phyloP scores from a whole-genome alignment of 148 eudicot genomes.

The Mesembryanthemum crystallinum region DNA sequence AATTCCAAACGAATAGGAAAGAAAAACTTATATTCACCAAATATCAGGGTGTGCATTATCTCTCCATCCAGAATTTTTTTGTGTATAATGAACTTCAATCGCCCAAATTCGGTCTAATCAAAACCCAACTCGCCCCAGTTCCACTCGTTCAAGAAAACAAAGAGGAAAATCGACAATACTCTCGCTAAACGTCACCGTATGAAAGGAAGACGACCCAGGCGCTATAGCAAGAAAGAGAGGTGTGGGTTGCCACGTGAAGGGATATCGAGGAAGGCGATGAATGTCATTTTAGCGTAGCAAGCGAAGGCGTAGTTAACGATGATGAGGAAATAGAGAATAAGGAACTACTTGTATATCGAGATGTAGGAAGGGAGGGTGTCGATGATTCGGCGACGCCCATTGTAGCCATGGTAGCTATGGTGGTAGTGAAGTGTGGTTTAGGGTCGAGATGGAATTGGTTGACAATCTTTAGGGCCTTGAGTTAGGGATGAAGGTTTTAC shows the following conservation, averaged over 20 bases:
- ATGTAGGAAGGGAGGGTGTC: conserved; percentile 85
- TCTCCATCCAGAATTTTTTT: no score
- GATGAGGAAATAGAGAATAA: conserved; percentile 67
- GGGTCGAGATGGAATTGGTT: no score
- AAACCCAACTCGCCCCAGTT: conserved; percentile 54
- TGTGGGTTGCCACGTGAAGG: conserved; percentile 30
- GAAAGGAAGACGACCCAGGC: no score
- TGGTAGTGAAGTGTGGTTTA: conserved; percentile 18
- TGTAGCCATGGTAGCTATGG: conserved; percentile 15
- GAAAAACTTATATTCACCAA: no score
- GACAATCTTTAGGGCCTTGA: no score
- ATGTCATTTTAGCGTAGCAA: no score
- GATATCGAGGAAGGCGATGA: conserved; percentile 68
- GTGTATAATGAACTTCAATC: no score
- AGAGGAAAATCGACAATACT: conserved; percentile 44
- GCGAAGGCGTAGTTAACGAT: conserved; percentile 50
- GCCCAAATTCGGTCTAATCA: conserved; percentile 78
- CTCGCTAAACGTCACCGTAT: conserved; percentile 61
- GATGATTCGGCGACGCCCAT: conserved; percentile 58
- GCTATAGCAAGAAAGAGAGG: conserved; percentile 36
- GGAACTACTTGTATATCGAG: conserved; percentile 84
- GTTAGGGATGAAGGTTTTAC: no score
- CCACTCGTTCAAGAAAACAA: conserved; percentile 64
- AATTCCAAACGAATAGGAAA: no score
- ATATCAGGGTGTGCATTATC: no score